Base-by-base conservation (phyloP, 371 early-diverging fungal genomes). In the Capillidium heterosporum region DNA sequence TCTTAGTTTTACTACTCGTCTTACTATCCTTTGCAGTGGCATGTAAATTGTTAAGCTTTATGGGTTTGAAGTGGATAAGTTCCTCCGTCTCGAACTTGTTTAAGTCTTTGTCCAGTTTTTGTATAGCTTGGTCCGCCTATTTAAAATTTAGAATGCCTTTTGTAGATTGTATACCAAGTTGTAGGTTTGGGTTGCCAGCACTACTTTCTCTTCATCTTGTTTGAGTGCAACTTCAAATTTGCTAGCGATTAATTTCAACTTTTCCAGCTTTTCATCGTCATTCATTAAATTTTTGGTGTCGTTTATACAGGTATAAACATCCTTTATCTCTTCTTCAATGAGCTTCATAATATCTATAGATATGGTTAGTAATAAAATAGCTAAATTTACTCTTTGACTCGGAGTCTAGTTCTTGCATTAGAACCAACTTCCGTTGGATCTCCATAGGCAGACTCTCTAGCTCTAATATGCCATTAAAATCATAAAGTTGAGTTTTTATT, bases 371-470 rank as follows among this genome's bases (percentile, higher is more conserved):
- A 8, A 24, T 8, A 10, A 28, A 24, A 32, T 15, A 32, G 26
- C 19, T 24, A 21, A 58, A 58, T 28, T 28, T 67, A 76, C 85
- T 78, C 68, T 90, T 84, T 1, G 89, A 85, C 32, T 77, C 70
- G n/a, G 87, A 84, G 64, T 91, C 92, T 42, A 92, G 72, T 65
- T 91, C 93, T 23, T 84, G 79, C 81, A 92, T 80, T 60, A 90
- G 68, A 1, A 91, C 82, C 50, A 91, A 90, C 56, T 89, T 89
- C 32, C 92, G 75, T 58, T 85, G 85, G 26, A 95, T 72, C 62
- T 93, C 94, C 44, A 80, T 65, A 1, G 92, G 94, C n/a, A 95
- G 71, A 0, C 90, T 78, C 66, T 94, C 95, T 59, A 94, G 65
- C 29, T 84, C 86, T 86, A 55, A 42, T 48, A 27, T 28, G 11